Base-by-base conservation (phyloP, 495 filamentous ascomycete genomes). In the Podospora appendiculata region DNA sequence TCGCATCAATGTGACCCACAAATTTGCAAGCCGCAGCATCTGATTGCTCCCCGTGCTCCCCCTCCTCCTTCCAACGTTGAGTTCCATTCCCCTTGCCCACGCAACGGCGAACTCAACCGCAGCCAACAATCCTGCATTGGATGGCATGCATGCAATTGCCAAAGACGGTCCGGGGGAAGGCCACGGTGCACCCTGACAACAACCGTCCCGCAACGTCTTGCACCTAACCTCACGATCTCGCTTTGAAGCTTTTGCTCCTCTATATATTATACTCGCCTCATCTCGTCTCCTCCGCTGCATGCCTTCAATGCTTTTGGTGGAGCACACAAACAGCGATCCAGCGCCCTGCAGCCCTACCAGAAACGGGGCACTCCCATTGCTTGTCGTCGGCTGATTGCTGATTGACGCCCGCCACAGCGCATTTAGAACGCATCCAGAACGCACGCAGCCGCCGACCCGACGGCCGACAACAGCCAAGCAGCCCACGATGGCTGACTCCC, bases 401-500 rank as follows among this genome's bases (percentile, higher is more conserved):
- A 41, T 16, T 41, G 38, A 12, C 38, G 38, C 11, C 11, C 38
- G 11, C 12, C 12, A 41, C 14, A 12, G 38, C 11, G 38, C 12
- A 41, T 12, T 41, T 7, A 12, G 12, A 16, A 41, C 38, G 14
- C 5, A 41, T 41, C 38, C 2, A 16, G 12, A 41, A 41, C 38
- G 38, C 14, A 41, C 41, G n/a, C 8, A 8, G 5, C 25, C 43
- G 13, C 8, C 19, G 9, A 2, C 7, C 17, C 43, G 32, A 12
- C 43, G 11, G 41, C 41, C 17, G 38, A 44, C 41, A 14, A 4
- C 43, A 45, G 38, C 16, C 50, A 51, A 35, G 25, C 25, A 25
- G 25, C 25, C 42, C 47, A 18, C 51, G 39, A 63, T 68, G 63
- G 50, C 60, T n/a, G 52, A 53, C 13, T 58, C 60, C 6, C 57